Evolutionary conservation across 208 protist genomes (phyloP).

Genomic region (Leishmania guyanensis): DNA sequence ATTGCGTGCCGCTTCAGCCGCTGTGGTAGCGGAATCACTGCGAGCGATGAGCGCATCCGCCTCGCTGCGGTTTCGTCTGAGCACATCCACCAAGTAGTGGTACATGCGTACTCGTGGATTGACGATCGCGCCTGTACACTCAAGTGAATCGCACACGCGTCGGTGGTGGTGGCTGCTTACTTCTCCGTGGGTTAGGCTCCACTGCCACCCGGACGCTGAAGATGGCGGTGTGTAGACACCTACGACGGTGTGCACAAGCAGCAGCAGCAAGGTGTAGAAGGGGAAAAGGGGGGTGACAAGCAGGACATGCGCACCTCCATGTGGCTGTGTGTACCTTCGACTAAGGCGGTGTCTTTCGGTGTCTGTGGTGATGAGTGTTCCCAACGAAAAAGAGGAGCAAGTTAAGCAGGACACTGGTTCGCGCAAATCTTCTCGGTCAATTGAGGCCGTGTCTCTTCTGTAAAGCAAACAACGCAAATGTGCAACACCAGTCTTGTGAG

Average conservation of each 20-base stretch:
- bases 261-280: conserved; percentile 7
- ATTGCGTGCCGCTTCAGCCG: conserved; percentile 2
- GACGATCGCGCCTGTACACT: background rate
- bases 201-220: background rate
- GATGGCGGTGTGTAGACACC: background rate
- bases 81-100: conserved; percentile 16
- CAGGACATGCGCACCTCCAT: background rate
- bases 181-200: background rate
- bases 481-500: background rate
- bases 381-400: background rate
- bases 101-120: conserved; percentile 11
- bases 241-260: background rate
- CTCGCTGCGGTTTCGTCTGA: background rate
- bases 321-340: background rate
- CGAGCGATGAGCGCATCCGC: background rate
- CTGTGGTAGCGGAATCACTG: background rate
- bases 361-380: background rate
- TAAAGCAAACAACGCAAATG: background rate
- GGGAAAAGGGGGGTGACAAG: background rate
- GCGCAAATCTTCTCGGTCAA: background rate
- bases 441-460: background rate
- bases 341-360: background rate
- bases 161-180: too few relatives aligned
- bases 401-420: background rate
- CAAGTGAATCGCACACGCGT: background rate